Evolutionary conservation across 2,329 filamentous ascomycete genomes (phyloP).

Genomic region (Neonectria sp.): DNA sequence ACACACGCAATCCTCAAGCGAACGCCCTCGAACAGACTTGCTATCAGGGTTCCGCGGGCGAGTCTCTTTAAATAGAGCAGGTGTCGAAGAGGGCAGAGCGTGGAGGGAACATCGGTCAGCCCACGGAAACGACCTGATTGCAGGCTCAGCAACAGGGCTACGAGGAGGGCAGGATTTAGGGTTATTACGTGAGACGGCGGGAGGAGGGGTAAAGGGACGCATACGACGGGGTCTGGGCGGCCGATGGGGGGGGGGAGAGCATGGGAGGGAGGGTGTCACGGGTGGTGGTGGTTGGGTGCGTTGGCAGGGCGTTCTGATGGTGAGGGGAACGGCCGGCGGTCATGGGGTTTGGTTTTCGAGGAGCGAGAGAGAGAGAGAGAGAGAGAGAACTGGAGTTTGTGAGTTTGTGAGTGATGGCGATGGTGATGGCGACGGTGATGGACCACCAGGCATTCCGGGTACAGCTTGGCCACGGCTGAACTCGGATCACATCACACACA

Average conservation of each 20-base stretch:
- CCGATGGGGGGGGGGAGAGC: constrained; percentile 22
- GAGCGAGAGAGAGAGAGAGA: background rate
- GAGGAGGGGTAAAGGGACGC: constrained; percentile 17
- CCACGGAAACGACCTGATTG: background rate
- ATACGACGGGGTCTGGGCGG: constrained; percentile 13
- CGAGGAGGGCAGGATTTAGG: constrained; percentile 37
- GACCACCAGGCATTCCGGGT: background rate
- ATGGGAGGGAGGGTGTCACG: constrained; percentile 39
- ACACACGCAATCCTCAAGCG: constrained; percentile 6
- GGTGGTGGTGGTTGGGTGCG: constrained; percentile 11
- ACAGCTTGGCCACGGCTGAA: background rate
- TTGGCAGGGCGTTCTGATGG: background rate
- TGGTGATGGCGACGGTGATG: background rate
- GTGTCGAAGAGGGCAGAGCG: background rate
- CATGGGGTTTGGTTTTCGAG: background rate
- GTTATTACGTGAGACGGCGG: constrained; percentile 46
- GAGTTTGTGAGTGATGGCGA: background rate
- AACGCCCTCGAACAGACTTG: background rate
- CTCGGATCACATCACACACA: background rate
- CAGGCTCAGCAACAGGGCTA: constrained; percentile 19
- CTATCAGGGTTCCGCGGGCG: background rate
- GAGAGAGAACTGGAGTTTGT: background rate
- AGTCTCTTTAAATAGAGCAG: constrained; percentile 11
- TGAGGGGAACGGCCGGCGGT: constrained; percentile 1
- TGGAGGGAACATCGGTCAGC: background rate